These are phyloP conservation scores for Cryptococcus wingfieldii DNA, from an alignment of 1,284 basidiomycete genomes.

Conservation along the genomic window DNA sequence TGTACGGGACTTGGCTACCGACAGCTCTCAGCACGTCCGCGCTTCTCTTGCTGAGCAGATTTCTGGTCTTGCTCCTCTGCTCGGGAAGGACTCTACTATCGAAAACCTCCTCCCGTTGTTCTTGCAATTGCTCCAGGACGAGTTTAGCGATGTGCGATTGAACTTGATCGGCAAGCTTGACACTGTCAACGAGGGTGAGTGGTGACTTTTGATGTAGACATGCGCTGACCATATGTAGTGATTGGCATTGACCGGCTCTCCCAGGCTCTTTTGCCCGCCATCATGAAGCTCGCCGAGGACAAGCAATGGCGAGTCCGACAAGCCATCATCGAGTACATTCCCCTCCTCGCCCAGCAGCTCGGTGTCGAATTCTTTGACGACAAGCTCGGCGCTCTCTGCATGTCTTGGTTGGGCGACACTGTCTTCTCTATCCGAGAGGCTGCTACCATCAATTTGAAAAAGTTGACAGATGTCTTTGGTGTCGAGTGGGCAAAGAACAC, in stretches of 20 bases:
- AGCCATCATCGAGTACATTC: conserved; percentile 98
- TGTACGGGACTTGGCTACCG: conserved; percentile 89
- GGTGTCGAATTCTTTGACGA: conserved; percentile 98
- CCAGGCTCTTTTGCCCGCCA: conserved; percentile 93
- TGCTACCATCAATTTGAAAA: conserved; percentile 94
- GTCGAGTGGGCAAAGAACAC: conserved; percentile 94
- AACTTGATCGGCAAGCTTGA: conserved; percentile 99
- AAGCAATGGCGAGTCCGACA: conserved; percentile 99
- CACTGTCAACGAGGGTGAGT: conserved; percentile 82
- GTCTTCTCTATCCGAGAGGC: conserved; percentile 98
- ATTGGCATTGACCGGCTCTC: conserved; percentile 96
- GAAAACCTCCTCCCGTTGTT: conserved; percentile 97
- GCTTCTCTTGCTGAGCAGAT: conserved; percentile 96
- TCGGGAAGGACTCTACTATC: conserved; percentile 91
- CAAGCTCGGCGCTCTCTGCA: conserved; percentile 92
- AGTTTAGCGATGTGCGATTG: conserved; percentile 95
- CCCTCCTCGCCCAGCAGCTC: conserved; percentile 93
- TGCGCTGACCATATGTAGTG: conserved; percentile 55
- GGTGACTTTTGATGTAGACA: background rate
- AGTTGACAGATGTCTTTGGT: conserved; percentile 96
- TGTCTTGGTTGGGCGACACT: conserved; percentile 98
- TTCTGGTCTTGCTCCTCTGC: conserved; percentile 90
- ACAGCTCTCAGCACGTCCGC: conserved; percentile 93
- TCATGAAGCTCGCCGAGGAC: conserved; percentile 97
- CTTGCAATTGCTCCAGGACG: conserved; percentile 94